phyloP scores from a whole-genome alignment of 2,329 filamentous ascomycete species.

The Cladophialophora psammophila region DNA sequence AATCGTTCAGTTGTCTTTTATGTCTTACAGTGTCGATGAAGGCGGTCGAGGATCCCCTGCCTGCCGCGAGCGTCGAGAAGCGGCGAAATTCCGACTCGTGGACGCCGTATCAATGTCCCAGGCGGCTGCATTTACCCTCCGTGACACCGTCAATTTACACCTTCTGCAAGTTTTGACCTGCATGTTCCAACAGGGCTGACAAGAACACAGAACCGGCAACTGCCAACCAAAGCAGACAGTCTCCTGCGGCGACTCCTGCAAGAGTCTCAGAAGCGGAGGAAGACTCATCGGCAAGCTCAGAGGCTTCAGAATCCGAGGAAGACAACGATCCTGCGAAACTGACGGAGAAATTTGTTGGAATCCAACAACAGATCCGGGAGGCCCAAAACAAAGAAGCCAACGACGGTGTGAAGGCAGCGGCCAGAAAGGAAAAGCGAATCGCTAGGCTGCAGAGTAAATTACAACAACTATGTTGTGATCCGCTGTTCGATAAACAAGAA shows the following conservation, averaged over 20 bases:
- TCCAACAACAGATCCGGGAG: conserved; percentile 73
- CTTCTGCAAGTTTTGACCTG: not conserved
- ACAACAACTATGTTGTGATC: conserved; percentile 76
- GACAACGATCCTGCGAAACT: conserved; percentile 67
- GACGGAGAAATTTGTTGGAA: conserved; percentile 76
- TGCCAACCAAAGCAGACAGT: conserved; percentile 28
- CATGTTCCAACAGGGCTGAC: conserved; percentile 21
- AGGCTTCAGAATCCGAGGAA: conserved; percentile 34
- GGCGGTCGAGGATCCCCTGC: not conserved
- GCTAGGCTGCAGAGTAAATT: conserved; percentile 73
- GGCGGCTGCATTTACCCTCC: not conserved
- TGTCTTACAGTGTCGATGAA: not conserved
- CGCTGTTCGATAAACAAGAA: conserved; percentile 73
- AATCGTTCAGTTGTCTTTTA: not conserved
- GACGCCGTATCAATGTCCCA: not conserved
- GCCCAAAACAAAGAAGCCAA: conserved; percentile 58
- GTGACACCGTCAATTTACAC: not conserved
- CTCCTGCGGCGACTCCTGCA: conserved; percentile 26
- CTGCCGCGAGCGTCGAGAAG: not conserved
- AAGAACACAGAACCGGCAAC: conserved; percentile 23
- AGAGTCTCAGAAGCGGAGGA: conserved; percentile 28
- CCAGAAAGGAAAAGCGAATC: conserved; percentile 64
- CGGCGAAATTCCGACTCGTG: not conserved
- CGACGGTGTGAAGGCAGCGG: conserved; percentile 49
- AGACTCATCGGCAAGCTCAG: conserved; percentile 13